Base-by-base conservation (phyloP, 129 eudicot species). In the Glebionis coronaria region DNA sequence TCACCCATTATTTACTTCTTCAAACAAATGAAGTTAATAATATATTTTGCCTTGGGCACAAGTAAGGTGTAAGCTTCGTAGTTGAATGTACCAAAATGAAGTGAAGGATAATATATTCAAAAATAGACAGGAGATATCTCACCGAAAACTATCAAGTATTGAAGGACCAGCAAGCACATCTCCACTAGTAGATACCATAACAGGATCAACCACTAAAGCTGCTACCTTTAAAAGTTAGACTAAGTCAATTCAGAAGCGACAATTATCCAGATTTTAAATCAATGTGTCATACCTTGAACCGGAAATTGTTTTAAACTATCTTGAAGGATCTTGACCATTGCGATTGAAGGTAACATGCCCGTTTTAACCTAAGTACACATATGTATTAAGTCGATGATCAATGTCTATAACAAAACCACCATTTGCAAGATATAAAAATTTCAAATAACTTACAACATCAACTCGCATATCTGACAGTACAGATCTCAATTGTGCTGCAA, bases 171-270 rank as follows among this genome's bases (percentile, higher is more conserved):
- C 91, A 70, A 93, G 80, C 74, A 82, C 84, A 76, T 93, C 88
- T 54, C 97, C 98, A 57, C 95, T 93, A 23, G 97, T 93, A 74
- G 98, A 88, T 67, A 93, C 90, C 98, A 93, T 88, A 55, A 93
- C 98, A 70, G 98, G 98, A 81, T 93, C 98, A 63, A 93, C 95
- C 70, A 93, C 96, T 69, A 93, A 63, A 82, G 92, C 98, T 93
- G 87, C 98, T 93, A 85, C 81, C 90, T 88, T 86, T 79, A 82
- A 28, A 67, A 76, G 68, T 73, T 56, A 29, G 61, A 71, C 44
- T 45, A 59, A 61, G 66, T 85, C 79, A 86, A 66, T 59, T 59
- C 61, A 76, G 38, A 80, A 58, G 49, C 45, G 10, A 60, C 42
- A 25, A 57, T 50, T 54, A 55, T 59, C 21, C 63, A 23, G 25